phyloP scores from a whole-genome alignment of 768 basidiomycete species.

The Mycena vitilis region DNA sequence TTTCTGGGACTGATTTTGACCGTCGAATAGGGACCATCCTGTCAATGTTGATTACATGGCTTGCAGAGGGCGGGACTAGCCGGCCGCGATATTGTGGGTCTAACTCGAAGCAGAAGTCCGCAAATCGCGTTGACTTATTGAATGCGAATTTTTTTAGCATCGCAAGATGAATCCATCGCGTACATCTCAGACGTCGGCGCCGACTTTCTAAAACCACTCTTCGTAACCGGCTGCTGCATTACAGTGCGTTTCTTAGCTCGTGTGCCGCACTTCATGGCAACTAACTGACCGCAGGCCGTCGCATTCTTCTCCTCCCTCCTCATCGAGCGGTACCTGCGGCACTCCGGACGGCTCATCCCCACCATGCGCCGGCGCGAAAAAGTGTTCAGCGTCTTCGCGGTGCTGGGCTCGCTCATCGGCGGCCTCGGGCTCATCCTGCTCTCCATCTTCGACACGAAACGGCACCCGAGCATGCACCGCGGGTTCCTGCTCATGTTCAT shows the following conservation, averaged over 20 bases:
- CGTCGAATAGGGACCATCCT: conserved; percentile 62
- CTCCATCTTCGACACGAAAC: conserved; percentile 76
- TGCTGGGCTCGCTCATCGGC: conserved; percentile 70
- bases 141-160: conserved; percentile 51
- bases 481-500: conserved; percentile 79
- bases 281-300: conserved; percentile 45
- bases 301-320: conserved; percentile 70
- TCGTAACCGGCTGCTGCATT: conserved; percentile 72
- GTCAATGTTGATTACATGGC: conserved; percentile 80
- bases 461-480: conserved; percentile 62
- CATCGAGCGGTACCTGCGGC: conserved; percentile 73
- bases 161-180: conserved; percentile 67
- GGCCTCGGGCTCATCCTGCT: conserved; percentile 75
- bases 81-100: conserved; percentile 59
- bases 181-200: conserved; percentile 88
- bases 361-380: conserved; percentile 69
- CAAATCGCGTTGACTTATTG: background rate
- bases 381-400: conserved; percentile 66
- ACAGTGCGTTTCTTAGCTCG: conserved; percentile 47
- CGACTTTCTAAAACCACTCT: conserved; percentile 78
- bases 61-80: conserved; percentile 59
- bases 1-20: background rate
- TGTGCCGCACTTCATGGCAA: too few relatives aligned
- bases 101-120: too few relatives aligned
- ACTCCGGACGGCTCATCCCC: conserved; percentile 73